Conservation (phyloP, 2,329 filamentous ascomycete genomes). For the Phialemonium atrogriseum region DNA sequence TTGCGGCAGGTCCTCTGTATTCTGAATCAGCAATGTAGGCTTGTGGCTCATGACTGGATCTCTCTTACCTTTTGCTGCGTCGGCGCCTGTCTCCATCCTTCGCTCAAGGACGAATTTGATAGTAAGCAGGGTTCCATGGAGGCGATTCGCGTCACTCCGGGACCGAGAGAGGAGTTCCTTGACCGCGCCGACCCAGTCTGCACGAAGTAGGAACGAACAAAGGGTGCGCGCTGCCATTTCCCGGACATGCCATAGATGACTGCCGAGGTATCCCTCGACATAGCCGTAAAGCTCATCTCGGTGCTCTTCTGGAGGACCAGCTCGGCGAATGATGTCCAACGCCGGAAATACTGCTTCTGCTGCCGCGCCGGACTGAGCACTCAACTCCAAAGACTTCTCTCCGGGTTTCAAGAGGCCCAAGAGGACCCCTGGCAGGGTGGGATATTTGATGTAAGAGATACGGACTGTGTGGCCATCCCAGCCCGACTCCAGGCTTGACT, state of each 20-base stretch:
- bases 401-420: constrained; percentile 51
- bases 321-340: constrained; percentile 70
- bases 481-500: constrained; percentile 48
- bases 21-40: too few species aligned
- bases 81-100: constrained; percentile 35
- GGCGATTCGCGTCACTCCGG: constrained; percentile 32
- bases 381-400: constrained; percentile 32
- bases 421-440: constrained; percentile 55
- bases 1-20: constrained; percentile 3
- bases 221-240: constrained; percentile 72
- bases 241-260: constrained; percentile 69
- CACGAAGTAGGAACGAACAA: constrained; percentile 50
- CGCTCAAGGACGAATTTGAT: constrained; percentile 49
- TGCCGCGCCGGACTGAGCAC: constrained; percentile 21
- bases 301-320: constrained; percentile 53
- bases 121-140: constrained; percentile 51
- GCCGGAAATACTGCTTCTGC: constrained; percentile 74
- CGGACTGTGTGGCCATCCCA: constrained; percentile 57
- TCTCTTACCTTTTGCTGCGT: constrained; percentile 12
- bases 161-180: constrained; percentile 25
- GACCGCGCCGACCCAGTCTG: constrained; percentile 37
- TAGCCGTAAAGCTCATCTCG: constrained; percentile 46
- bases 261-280: constrained; percentile 56
- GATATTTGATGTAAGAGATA: constrained; percentile 63
- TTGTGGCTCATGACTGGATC: too few species aligned